Percentiles rank a stretch among this genome's conserved stretches.
These are phyloP conservation scores for Apiospora malaysiana DNA, from an alignment of 2,329 filamentous ascomycete genomes.

Conservation along the genomic window DNA sequence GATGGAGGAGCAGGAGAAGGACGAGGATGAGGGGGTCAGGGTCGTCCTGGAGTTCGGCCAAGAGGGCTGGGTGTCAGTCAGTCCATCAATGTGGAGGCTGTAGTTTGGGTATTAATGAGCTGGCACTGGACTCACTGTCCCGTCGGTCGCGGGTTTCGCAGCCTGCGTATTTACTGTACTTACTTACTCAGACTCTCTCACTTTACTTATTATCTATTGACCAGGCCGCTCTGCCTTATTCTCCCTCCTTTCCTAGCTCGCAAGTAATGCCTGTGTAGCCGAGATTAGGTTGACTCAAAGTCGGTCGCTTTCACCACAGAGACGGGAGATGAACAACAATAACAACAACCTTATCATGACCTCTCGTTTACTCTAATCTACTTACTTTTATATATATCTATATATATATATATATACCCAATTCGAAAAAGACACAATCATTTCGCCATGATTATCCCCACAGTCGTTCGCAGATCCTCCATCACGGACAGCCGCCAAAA, in stretches of 20 bases:
- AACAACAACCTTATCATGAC: slow-evolving; percentile 2
- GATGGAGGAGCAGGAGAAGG: background rate
- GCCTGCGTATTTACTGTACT: background rate
- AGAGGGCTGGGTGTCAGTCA: slow-evolving; percentile 14
- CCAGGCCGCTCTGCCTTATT: background rate
- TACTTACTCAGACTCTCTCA: background rate
- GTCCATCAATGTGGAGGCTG: slow-evolving; percentile 2
- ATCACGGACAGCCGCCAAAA: background rate
- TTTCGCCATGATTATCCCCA: slow-evolving; percentile 11
- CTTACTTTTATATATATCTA: background rate
- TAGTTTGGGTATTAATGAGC: slow-evolving; percentile 13
- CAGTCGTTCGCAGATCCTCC: background rate
- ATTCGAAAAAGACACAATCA: background rate
- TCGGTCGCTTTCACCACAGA: slow-evolving; percentile 9
- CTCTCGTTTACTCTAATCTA: background rate
- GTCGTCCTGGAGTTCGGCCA: background rate
- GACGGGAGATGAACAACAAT: slow-evolving; percentile 7
- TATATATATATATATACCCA: background rate
- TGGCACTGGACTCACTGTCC: slow-evolving; percentile 7
- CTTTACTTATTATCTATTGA: slow-evolving; percentile 17
- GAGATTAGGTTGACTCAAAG: slow-evolving; percentile 16
- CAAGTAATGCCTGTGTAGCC: background rate
- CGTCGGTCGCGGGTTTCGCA: background rate
- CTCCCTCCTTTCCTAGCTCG: background rate
- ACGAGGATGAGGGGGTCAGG: background rate